Percentiles rank a stretch among this genome's conserved stretches.
phyloP scores from a whole-genome alignment of 495 filamentous ascomycete species.

The Aspergillus incahuasiensis region DNA sequence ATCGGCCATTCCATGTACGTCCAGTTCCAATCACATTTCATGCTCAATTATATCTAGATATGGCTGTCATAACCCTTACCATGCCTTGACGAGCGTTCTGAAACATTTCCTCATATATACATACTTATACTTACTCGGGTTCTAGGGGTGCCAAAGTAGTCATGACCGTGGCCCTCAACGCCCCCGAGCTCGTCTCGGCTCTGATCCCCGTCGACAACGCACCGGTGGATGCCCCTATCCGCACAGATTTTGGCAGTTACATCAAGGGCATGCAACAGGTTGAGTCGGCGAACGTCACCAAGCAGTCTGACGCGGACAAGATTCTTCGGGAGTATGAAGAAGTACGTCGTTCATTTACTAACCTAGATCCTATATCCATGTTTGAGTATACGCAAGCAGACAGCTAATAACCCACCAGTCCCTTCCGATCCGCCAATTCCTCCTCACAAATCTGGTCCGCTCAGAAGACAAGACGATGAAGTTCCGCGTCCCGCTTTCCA shows the following conservation, averaged over 20 bases:
- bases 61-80: not conserved
- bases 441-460: constrained; percentile 81
- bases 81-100: too few species aligned
- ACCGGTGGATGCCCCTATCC: constrained; percentile 71
- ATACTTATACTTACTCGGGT: not conserved
- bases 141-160: constrained; percentile 87
- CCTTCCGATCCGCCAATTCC: constrained; percentile 79
- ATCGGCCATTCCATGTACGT: constrained; percentile 94
- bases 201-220: constrained; percentile 91
- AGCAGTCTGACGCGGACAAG: constrained; percentile 70
- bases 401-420: constrained; percentile 36
- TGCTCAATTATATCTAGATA: not conserved
- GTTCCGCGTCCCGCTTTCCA: constrained; percentile 59
- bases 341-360: constrained; percentile 36
- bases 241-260: constrained; percentile 73
- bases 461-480: constrained; percentile 40
- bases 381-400: not conserved
- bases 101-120: too few species aligned
- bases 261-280: constrained; percentile 80
- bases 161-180: constrained; percentile 76
- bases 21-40: not conserved
- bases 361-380: not conserved
- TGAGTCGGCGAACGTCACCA: constrained; percentile 55
- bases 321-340: constrained; percentile 76
- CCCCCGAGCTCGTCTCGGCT: constrained; percentile 58